phyloP scores from a whole-genome alignment of 495 filamentous ascomycete species.

The Pyrenopolyporus hunteri region DNA sequence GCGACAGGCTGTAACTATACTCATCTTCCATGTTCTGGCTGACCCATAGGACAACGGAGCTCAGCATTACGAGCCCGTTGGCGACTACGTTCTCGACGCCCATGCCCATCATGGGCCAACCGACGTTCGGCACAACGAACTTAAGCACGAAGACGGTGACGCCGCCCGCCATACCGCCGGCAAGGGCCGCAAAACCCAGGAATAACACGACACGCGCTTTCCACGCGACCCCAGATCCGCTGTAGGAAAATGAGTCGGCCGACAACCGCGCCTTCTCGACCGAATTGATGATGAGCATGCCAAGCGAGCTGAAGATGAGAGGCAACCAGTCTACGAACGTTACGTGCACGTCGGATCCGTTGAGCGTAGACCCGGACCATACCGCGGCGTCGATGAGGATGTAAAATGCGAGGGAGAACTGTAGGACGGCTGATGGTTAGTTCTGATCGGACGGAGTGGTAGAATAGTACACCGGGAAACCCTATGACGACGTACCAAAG shows the following conservation, averaged over 20 bases:
- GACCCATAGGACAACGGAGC: slow-evolving; percentile 90
- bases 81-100: slow-evolving; percentile 91
- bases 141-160: slow-evolving; percentile 91
- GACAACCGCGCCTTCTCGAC: slow-evolving; percentile 92
- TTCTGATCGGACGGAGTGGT: no score
- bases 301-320: slow-evolving; percentile 88
- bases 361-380: slow-evolving; percentile 79
- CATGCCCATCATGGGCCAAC: slow-evolving; percentile 87
- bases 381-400: slow-evolving; percentile 89
- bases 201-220: slow-evolving; percentile 96
- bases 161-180: slow-evolving; percentile 90
- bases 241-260: slow-evolving; percentile 86
- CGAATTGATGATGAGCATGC: slow-evolving; percentile 98
- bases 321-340: slow-evolving; percentile 99
- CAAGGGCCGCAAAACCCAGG: slow-evolving; percentile 90
- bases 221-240: slow-evolving; percentile 88
- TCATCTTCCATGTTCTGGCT: slow-evolving; percentile 99
- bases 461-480: no score
- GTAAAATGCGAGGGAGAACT: slow-evolving; percentile 99
- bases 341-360: slow-evolving; percentile 83
- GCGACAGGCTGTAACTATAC: slow-evolving; percentile 92
- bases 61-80: slow-evolving; percentile 67
- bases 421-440: not conserved
- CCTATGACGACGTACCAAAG: slow-evolving; percentile 66
- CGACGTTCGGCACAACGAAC: slow-evolving; percentile 79